Evolutionary conservation across 116 monocot genomes (phyloP), one percentile per base, ranked within the genome.

Genomic region (Trichopus zeylanicus): DNA sequence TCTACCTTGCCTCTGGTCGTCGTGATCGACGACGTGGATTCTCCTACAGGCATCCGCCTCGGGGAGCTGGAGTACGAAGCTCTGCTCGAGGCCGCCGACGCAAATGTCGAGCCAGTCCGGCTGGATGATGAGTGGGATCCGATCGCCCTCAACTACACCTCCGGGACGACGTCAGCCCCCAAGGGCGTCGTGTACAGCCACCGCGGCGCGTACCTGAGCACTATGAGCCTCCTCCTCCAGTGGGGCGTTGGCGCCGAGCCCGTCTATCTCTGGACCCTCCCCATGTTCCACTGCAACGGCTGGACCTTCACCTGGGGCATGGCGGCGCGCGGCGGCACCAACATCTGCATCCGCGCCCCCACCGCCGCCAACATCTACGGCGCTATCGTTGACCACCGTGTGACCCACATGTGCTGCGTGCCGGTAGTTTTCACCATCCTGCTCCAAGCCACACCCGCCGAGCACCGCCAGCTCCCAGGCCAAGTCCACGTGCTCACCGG

Each of bases 301-400:
- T 90, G 90, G 85, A 85, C 90, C 56, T 85, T 90, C 70, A 82
- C 90, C 0, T 90, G 90, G 90, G 85, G 85, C 26, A 55, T 90
- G 63, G 81, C 85, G 0, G 85, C 85, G 0, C 82, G 85, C 1
- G 85, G 90, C 49, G 90, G 90, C 19, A 65, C 83, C 48, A 81
- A 83, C 60, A 69, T 83, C 8, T 77, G 83, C 77, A 71, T 80
- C 66, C 80, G 88, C 53, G 34, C 31, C 49, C 67, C 80, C 6
- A 21, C 59, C 19, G 74, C 76, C 26, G 49, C 68, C 24, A 72
- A 74, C 21, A 72, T 83, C 47, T 69, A 79, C 72, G 0, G 51
- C 24, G 77, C 80, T 29, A 80, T 83, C 58, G 30, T 68, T 58
- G 59, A 30, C 13, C 77, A 88, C 71, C 18, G 59, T 9, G 75